Evolutionary conservation across 495 filamentous ascomycete species (phyloP).

Genomic region (Aspergillus sclerotioniger): DNA sequence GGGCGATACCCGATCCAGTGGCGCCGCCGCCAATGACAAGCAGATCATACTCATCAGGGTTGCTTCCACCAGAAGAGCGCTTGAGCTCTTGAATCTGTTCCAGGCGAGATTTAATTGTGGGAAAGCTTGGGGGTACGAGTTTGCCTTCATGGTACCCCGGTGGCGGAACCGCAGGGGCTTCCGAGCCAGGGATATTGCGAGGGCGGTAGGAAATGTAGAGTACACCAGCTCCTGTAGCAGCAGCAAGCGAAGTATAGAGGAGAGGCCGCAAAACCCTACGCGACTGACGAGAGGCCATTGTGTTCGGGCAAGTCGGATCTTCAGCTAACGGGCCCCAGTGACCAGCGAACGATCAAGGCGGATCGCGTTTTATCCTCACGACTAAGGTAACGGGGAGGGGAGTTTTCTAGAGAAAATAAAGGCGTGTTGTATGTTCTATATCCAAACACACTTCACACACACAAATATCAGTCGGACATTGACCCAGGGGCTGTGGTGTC

Average conservation of each 20-base stretch:
- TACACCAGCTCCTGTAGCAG: slow-evolving; percentile 56
- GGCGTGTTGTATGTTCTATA: neutral
- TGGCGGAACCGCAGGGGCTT: slow-evolving; percentile 75
- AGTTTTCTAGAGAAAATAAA: neutral
- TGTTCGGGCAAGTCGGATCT: slow-evolving; percentile 11
- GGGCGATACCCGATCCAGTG: slow-evolving; percentile 86
- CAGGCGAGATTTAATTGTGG: slow-evolving; percentile 65
- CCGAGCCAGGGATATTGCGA: slow-evolving; percentile 79
- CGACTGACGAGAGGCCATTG: slow-evolving; percentile 60
- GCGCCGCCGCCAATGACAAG: slow-evolving; percentile 90
- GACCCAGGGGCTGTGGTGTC: neutral
- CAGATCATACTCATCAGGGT: slow-evolving; percentile 67
- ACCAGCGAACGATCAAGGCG: neutral
- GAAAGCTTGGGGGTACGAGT: slow-evolving; percentile 79
- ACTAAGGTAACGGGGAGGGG: neutral
- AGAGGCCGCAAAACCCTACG: slow-evolving; percentile 57
- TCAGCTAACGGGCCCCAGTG: neutral
- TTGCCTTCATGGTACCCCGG: slow-evolving; percentile 78
- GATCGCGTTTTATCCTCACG: neutral
- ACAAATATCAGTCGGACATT: neutral
- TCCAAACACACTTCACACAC: neutral
- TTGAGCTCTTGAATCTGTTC: slow-evolving; percentile 56
- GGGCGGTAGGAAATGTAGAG: slow-evolving; percentile 81
- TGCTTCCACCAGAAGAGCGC: slow-evolving; percentile 23
- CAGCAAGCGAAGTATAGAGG: slow-evolving; percentile 60